phyloP scores from a whole-genome alignment of 495 filamentous ascomycete species.

The Poronia punctata region DNA sequence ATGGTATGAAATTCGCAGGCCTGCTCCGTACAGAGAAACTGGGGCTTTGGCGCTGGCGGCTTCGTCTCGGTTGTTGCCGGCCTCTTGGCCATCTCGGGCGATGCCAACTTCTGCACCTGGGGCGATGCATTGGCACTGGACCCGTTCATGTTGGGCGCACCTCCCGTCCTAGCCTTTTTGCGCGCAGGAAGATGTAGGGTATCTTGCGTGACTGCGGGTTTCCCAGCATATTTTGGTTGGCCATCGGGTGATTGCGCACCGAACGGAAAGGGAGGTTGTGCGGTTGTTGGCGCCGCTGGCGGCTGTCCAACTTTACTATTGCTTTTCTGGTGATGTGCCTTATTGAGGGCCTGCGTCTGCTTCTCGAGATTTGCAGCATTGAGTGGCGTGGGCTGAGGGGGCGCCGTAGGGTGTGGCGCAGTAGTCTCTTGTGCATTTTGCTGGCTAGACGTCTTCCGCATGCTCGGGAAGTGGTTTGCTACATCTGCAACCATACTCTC shows the following conservation, averaged over 20 bases:
- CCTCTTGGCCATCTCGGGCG: conserved; percentile 41
- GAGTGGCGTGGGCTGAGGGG: conserved; percentile 41
- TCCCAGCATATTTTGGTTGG: conserved; percentile 49
- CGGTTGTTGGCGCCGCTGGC: conserved; percentile 55
- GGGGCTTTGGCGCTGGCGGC: conserved; percentile 25
- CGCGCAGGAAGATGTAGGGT: conserved; percentile 46
- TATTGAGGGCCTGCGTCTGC: conserved; percentile 48
- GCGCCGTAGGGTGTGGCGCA: conserved; percentile 18
- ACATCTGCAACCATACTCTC: conserved; percentile 31
- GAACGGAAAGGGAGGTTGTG: conserved; percentile 60
- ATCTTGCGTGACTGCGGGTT: conserved; percentile 37
- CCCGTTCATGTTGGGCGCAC: conserved; percentile 14
- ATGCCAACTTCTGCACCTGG: conserved; percentile 35
- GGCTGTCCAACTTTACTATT: conserved; percentile 38
- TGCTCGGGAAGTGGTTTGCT: conserved; percentile 9
- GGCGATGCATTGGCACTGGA: conserved; percentile 37
- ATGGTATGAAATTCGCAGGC: conserved; percentile 39
- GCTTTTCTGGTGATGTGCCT: conserved; percentile 39
- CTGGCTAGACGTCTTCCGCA: conserved; percentile 17
- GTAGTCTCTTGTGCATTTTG: conserved; percentile 12
- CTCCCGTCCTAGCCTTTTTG: conserved; percentile 46
- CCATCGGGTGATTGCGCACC: conserved; percentile 66
- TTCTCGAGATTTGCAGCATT: conserved; percentile 65
- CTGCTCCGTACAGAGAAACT: conserved; percentile 36
- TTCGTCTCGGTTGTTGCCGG: conserved; percentile 29